A percentile compares a stretch with the other conserved stretches of the same genome.
Conservation (phyloP, 768 basidiomycete species). For the Leucosporidium yakuticum region DNA sequence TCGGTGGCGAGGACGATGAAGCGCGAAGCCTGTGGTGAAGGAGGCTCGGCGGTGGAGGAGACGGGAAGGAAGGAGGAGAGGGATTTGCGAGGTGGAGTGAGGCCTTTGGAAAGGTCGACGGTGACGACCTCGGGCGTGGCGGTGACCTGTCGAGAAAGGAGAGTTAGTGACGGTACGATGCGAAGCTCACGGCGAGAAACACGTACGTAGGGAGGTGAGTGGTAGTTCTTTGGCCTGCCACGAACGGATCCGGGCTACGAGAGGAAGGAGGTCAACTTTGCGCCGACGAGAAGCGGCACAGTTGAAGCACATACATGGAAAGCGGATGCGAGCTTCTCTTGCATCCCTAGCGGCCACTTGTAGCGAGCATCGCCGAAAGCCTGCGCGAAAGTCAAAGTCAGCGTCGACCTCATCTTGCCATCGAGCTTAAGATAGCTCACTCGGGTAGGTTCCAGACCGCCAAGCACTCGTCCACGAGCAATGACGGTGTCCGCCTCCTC, state of each 20-base stretch:
- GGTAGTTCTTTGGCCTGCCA: slow-evolving; percentile 55
- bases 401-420: not conserved
- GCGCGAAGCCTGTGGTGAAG: slow-evolving; percentile 46
- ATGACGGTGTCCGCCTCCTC: slow-evolving; percentile 70
- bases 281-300: not conserved
- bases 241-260: slow-evolving; percentile 21
- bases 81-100: slow-evolving; percentile 30
- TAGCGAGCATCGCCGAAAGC: slow-evolving; percentile 83
- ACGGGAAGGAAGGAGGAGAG: slow-evolving; percentile 35
- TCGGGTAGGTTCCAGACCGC: slow-evolving; percentile 69
- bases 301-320: slow-evolving; percentile 52
- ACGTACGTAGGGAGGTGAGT: slow-evolving; percentile 82
- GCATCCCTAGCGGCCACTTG: slow-evolving; percentile 64
- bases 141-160: slow-evolving; percentile 42
- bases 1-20: slow-evolving; percentile 90
- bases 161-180: not conserved
- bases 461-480: slow-evolving; percentile 71
- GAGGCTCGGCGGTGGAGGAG: slow-evolving; percentile 11
- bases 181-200: not conserved
- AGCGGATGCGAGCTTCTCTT: slow-evolving; percentile 62
- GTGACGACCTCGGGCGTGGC: slow-evolving; percentile 69
- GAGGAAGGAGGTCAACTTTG: not conserved
- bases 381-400: not conserved
- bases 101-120: slow-evolving; percentile 46
- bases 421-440: slow-evolving; percentile 66